phyloP scores from a whole-genome alignment of 2,329 filamentous ascomycete species.

The Fusarium subtropicale region DNA sequence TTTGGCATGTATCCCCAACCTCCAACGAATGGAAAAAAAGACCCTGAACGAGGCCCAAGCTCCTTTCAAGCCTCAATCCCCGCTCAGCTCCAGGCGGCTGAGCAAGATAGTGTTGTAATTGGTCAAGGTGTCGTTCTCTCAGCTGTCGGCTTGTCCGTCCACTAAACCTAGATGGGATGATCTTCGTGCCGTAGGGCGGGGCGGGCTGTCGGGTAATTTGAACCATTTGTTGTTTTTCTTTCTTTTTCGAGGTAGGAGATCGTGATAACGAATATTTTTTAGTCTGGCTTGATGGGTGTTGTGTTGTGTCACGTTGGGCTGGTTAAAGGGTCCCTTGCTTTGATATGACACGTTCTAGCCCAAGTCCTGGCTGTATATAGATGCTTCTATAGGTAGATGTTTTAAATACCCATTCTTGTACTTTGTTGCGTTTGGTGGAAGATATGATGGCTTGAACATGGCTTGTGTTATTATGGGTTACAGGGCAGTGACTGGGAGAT shows the following conservation, averaged over 20 bases:
- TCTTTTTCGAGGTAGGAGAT: slow-evolving; percentile 3
- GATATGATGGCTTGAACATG: slow-evolving; percentile 39
- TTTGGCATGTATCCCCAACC: slow-evolving; percentile 4
- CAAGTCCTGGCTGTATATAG: not conserved
- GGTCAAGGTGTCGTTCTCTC: slow-evolving; percentile 28
- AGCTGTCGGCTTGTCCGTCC: slow-evolving; percentile 48
- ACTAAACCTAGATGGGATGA: slow-evolving; percentile 42
- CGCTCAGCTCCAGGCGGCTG: slow-evolving; percentile 31
- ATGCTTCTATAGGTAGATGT: not conserved
- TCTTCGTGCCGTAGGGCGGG: slow-evolving; percentile 31
- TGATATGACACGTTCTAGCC: not conserved
- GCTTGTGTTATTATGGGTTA: not conserved
- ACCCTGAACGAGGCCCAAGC: slow-evolving; percentile 37
- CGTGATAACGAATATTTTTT: not conserved
- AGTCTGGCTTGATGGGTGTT: not conserved
- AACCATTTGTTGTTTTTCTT: slow-evolving; percentile 20
- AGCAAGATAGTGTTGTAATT: slow-evolving; percentile 25
- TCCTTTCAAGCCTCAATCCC: slow-evolving; percentile 27
- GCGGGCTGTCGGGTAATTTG: slow-evolving; percentile 42
- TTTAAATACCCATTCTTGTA: not conserved
- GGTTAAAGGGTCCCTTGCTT: not conserved
- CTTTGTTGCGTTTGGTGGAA: slow-evolving; percentile 12
- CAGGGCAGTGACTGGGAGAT: not conserved
- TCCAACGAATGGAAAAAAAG: slow-evolving; percentile 24
- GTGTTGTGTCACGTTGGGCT: not conserved